These are phyloP conservation scores for Ophiocordyceps camponoti-rufipedis DNA, from an alignment of 2,329 filamentous ascomycete species.

Conservation along the genomic window DNA sequence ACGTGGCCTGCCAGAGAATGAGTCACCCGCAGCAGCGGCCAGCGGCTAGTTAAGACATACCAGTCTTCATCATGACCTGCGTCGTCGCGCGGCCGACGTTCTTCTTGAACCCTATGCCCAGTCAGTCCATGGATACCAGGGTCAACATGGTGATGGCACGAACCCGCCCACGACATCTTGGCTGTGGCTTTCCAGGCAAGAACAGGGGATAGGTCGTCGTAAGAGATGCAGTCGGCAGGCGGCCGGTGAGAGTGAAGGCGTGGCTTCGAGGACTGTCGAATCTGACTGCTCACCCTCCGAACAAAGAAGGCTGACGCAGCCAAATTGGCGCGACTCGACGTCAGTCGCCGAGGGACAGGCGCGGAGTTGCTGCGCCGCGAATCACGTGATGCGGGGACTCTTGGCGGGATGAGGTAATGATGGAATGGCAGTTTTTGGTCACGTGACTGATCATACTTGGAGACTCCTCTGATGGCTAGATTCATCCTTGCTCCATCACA, in stretches of 20 bases:
- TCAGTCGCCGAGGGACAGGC: conserved; percentile 7
- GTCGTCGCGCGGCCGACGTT: conserved; percentile 98
- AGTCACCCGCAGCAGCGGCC: neutral
- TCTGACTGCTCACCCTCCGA: neutral
- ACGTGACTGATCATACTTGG: too few species aligned
- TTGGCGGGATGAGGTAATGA: neutral
- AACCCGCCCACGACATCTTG: conserved; percentile 56
- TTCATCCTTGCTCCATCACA: too few species aligned
- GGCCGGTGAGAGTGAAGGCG: too few species aligned
- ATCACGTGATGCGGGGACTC: conserved; percentile 1
- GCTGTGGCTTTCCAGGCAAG: neutral
- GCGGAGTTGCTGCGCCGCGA: conserved; percentile 1
- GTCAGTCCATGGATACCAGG: conserved; percentile 12
- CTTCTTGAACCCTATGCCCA: conserved; percentile 41
- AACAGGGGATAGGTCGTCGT: neutral
- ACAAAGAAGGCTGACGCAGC: conserved; percentile 10
- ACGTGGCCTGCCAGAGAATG: conserved; percentile 52
- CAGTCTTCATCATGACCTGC: conserved; percentile 99
- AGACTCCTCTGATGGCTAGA: too few species aligned
- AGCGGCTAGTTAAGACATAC: conserved; percentile 22
- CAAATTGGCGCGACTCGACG: conserved; percentile 12
- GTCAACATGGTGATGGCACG: conserved; percentile 7
- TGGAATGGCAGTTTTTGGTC: neutral
- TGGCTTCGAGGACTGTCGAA: too few species aligned
- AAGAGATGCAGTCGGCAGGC: neutral